Percentiles rank a stretch among this genome's conserved stretches.
Evolutionary conservation across 2,329 filamentous ascomycete genomes (phyloP).

Genomic region (Metarhizium humberi): DNA sequence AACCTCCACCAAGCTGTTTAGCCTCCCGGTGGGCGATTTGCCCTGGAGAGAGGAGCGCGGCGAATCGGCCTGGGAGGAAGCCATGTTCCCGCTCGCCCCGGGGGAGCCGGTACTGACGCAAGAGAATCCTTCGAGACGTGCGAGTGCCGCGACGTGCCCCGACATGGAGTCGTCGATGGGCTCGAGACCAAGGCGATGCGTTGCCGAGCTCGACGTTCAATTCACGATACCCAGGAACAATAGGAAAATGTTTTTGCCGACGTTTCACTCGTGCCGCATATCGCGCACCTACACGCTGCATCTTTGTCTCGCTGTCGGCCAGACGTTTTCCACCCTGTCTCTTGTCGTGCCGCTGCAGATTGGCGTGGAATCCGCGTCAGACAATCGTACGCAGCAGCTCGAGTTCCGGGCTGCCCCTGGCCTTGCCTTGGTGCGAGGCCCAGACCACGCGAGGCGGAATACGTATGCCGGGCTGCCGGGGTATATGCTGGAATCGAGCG

Average conservation of each 20-base stretch:
- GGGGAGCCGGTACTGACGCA: accelerated
- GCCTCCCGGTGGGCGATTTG: not conserved
- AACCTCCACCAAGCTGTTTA: not conserved
- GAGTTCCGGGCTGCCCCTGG: not conserved
- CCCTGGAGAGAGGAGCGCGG: not conserved
- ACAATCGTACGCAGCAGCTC: not conserved
- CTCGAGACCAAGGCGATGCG: not conserved
- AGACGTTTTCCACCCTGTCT: not conserved
- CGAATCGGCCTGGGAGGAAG: not conserved
- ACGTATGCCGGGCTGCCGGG: not conserved
- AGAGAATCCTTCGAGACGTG: not conserved
- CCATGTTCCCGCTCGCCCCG: not conserved
- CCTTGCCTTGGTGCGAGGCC: not conserved
- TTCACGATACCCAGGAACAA: not conserved
- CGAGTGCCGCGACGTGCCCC: not conserved
- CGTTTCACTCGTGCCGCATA: slow-evolving; percentile 1
- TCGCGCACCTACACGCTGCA: not conserved
- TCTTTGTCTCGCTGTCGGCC: not conserved
- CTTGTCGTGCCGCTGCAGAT: not conserved
- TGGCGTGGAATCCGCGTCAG: not conserved
- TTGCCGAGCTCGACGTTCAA: not conserved
- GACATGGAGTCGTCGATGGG: not conserved
- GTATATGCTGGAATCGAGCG: not conserved
- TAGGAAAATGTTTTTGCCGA: not conserved
- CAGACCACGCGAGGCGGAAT: not conserved